Evolutionary conservation across 1,284 basidiomycete genomes (phyloP).

Genomic region (Trichosporon coremiiforme): DNA sequence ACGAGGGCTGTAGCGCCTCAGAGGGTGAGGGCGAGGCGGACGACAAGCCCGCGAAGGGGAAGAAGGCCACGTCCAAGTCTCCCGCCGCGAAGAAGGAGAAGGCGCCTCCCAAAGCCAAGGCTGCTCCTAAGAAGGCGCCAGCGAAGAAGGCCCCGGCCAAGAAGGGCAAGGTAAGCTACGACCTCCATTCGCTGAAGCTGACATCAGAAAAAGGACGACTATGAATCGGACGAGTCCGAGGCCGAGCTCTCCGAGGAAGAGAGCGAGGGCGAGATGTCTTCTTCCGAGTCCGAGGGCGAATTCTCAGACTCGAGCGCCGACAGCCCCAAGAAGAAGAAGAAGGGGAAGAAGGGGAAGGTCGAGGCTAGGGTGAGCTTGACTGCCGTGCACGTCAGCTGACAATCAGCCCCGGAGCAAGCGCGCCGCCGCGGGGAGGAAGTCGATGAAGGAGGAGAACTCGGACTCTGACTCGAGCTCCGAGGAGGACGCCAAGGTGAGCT

Average conservation of each 20-base stretch:
- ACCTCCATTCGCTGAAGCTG: background rate
- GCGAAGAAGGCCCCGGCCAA: conserved; percentile 13
- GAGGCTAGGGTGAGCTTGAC: background rate
- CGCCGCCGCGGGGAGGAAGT: conserved; percentile 1
- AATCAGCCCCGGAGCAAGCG: conserved; percentile 10
- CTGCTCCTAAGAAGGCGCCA: background rate
- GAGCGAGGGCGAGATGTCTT: conserved; percentile 21
- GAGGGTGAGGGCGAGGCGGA: conserved; percentile 33
- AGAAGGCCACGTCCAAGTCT: conserved; percentile 11
- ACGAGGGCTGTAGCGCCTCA: conserved; percentile 20
- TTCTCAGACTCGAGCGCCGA: conserved; percentile 24
- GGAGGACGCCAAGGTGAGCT: conserved; percentile 28
- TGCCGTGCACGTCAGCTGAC: background rate
- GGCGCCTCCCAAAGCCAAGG: conserved; percentile 17
- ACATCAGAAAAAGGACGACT: conserved; percentile 10
- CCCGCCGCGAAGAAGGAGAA: conserved; percentile 15
- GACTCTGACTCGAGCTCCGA: background rate
- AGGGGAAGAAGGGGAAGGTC: conserved; percentile 10
- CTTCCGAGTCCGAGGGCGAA: conserved; percentile 19
- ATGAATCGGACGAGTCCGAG: conserved; percentile 18
- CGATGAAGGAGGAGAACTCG: conserved; percentile 1
- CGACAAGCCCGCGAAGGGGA: conserved; percentile 33
- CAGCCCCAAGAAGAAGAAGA: conserved; percentile 13
- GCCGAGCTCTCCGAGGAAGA: conserved; percentile 15
- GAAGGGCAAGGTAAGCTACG: conserved; percentile 4